A percentile compares a stretch with the other conserved stretches of the same genome.
These are phyloP conservation scores for Dentiscutata heterogama DNA, from an alignment of 371 early-diverging fungal genomes.

Conservation along the genomic window DNA sequence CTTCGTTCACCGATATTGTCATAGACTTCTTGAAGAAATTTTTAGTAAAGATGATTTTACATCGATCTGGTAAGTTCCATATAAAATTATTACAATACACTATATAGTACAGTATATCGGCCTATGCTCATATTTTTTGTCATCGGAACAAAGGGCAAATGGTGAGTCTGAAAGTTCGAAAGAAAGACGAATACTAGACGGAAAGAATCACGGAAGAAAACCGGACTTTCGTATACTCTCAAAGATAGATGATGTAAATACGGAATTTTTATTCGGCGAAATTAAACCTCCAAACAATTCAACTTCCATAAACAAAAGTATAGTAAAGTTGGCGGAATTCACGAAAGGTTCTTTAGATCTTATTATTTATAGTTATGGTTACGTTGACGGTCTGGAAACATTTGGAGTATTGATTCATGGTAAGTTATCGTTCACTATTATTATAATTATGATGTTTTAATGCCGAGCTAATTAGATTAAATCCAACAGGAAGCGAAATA, in stretches of 20 bases:
- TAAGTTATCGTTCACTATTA: constrained; percentile 51
- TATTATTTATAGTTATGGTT: not conserved
- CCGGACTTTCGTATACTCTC: constrained; percentile 18
- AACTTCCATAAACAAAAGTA: constrained; percentile 6
- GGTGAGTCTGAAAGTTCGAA: constrained; percentile 32
- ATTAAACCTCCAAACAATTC: not conserved
- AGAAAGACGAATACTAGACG: not conserved
- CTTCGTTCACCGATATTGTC: constrained; percentile 21
- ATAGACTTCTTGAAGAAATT: constrained; percentile 21
- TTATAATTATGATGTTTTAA: constrained; percentile 33
- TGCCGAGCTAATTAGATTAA: constrained; percentile 24
- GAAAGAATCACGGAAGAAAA: constrained; percentile 13
- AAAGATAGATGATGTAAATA: constrained; percentile 1
- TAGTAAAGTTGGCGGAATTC: constrained; percentile 30
- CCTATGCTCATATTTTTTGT: constrained; percentile 11
- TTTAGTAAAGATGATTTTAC: constrained; percentile 11
- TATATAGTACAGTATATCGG: not conserved
- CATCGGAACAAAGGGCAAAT: constrained; percentile 26
- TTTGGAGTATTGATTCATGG: constrained; percentile 12
- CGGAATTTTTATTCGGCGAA: constrained; percentile 29
- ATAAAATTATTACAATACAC: constrained; percentile 21
- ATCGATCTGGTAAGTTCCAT: constrained; percentile 36
- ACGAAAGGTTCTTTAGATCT: constrained; percentile 28
- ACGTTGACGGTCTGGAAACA: not conserved
- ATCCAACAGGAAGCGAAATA: constrained; percentile 21